Conservation (phyloP, 2,329 filamentous ascomycete genomes). For the Trichophyton schoenleinii region DNA sequence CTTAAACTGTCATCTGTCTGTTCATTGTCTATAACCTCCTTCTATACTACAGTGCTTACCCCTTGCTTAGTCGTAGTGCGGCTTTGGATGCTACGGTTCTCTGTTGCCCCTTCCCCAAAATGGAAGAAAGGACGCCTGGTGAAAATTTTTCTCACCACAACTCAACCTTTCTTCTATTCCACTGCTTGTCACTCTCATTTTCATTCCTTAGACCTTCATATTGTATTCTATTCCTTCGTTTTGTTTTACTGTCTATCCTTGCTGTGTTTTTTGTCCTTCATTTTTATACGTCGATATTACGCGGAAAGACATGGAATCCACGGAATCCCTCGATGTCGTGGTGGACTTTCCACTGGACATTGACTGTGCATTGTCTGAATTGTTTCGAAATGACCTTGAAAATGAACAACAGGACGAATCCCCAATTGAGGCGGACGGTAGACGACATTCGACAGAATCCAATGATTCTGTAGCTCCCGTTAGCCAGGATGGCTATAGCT, state of each 20-base stretch:
- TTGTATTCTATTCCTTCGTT: slow-evolving; percentile 2
- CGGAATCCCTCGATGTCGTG: neutral
- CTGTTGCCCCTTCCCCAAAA: slow-evolving; percentile 10
- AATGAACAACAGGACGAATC: slow-evolving; percentile 4
- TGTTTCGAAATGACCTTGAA: slow-evolving; percentile 3
- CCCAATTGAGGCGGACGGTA: neutral
- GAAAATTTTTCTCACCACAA: neutral
- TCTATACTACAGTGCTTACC: neutral
- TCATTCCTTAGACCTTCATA: neutral
- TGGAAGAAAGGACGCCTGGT: neutral
- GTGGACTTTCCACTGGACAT: slow-evolving; percentile 6
- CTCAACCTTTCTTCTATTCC: neutral
- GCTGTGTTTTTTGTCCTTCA: neutral
- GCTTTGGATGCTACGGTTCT: slow-evolving; percentile 5
- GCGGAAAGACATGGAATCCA: neutral
- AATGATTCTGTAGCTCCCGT: neutral
- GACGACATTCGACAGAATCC: neutral
- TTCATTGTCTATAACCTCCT: neutral
- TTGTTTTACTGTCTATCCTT: neutral
- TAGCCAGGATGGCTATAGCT: slow-evolving; percentile 15
- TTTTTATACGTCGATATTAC: neutral
- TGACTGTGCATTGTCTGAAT: neutral
- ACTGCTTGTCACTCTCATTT: neutral
- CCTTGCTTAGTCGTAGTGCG: slow-evolving; percentile 1
- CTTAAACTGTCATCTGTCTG: neutral